Conservation (phyloP, 768 basidiomycete species). For the Solioccasus polychromus region DNA sequence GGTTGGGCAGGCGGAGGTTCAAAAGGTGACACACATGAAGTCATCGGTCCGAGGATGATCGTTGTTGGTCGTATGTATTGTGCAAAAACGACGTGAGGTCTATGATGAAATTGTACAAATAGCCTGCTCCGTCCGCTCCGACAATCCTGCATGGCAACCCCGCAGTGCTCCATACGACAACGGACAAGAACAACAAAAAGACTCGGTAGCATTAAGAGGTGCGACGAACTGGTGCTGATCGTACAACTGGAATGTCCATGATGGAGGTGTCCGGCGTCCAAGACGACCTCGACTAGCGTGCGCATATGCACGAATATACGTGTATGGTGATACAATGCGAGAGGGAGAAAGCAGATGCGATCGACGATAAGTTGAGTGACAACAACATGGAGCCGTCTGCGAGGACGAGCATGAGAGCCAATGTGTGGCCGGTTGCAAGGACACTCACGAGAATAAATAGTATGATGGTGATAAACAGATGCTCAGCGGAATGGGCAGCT, state of each 20-base stretch:
- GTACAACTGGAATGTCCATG: slow-evolving; percentile 30
- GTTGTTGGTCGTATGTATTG: too few relatives aligned
- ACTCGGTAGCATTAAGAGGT: slow-evolving; percentile 8
- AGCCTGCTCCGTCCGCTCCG: slow-evolving; percentile 15
- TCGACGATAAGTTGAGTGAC: slow-evolving; percentile 30
- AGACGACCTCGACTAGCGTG: slow-evolving; percentile 27
- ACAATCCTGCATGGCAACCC: slow-evolving; percentile 25
- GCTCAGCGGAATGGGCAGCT: slow-evolving; percentile 64
- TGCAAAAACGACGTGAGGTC: too few relatives aligned
- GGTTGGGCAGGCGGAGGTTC: slow-evolving; percentile 9
- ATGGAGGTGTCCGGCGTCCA: not conserved
- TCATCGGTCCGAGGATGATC: slow-evolving; percentile 25
- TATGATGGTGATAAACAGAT: slow-evolving; percentile 10
- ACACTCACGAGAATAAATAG: slow-evolving; percentile 31
- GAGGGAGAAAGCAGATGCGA: slow-evolving; percentile 26
- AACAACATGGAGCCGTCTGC: slow-evolving; percentile 22
- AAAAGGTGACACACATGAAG: slow-evolving; percentile 19
- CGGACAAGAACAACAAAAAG: too few relatives aligned
- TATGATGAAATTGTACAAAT: slow-evolving; percentile 20
- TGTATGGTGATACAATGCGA: slow-evolving; percentile 34
- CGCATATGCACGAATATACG: slow-evolving; percentile 35
- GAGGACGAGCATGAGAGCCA: not conserved
- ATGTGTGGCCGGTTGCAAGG: not conserved
- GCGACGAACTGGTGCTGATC: slow-evolving; percentile 14
- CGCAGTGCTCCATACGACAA: slow-evolving; percentile 14